A percentile compares a stretch with the other conserved stretches of the same genome.
Conservation (phyloP, 106 monocot species). For the Cymbidium sinense region DNA sequence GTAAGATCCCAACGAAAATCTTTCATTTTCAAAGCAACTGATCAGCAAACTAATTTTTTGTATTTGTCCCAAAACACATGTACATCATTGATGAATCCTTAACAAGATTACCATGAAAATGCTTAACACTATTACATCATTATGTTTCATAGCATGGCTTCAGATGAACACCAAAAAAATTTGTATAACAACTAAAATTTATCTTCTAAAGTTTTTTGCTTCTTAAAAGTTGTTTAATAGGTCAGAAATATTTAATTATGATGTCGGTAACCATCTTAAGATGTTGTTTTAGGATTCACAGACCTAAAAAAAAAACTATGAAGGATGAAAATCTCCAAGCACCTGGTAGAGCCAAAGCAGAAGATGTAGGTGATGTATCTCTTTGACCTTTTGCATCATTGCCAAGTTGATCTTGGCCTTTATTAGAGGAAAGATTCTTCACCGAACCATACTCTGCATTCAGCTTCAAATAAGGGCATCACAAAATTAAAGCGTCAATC, state of each 20-base stretch:
- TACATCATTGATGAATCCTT: too few relatives aligned
- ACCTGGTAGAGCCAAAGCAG: slow-evolving; percentile 66
- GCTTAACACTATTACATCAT: too few relatives aligned
- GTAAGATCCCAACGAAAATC: not conserved
- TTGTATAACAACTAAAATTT: not conserved
- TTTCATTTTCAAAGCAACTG: not conserved
- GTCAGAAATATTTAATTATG: not conserved
- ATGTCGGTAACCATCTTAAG: not conserved
- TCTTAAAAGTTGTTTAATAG: not conserved
- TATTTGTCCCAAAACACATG: not conserved
- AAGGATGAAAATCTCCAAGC: not conserved
- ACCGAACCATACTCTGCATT: slow-evolving; percentile 70
- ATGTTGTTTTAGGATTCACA: not conserved
- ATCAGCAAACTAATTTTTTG: not conserved
- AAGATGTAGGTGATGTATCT: slow-evolving; percentile 24
- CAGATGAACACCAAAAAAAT: not conserved
- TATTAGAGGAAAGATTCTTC: slow-evolving; percentile 35
- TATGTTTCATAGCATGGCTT: too few relatives aligned
- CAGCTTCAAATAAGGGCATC: slow-evolving; percentile 30
- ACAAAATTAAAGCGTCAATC: slow-evolving; percentile 4
- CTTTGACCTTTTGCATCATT: slow-evolving; percentile 22
- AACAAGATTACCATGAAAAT: too few relatives aligned
- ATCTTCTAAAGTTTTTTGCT: not conserved
- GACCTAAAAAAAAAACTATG: not conserved
- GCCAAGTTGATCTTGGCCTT: slow-evolving; percentile 15